Evolutionary conservation across 2,329 filamentous ascomycete genomes (phyloP).

Genomic region (Zasmidium citrigriseum): DNA sequence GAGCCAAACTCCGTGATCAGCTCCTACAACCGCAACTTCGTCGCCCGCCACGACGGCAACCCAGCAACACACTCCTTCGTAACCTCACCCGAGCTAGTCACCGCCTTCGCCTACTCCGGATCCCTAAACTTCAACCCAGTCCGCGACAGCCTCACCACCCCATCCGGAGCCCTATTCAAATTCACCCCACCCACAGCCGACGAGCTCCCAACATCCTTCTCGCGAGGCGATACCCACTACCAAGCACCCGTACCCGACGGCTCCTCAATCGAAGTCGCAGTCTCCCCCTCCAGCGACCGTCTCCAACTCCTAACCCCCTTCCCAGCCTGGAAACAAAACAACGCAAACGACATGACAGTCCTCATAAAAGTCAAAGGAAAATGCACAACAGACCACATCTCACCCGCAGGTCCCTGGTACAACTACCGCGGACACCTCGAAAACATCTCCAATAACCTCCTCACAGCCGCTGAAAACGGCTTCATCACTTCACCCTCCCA

Average conservation of each 20-base stretch:
- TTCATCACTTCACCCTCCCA: slow-evolving; percentile 95
- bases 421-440: slow-evolving; percentile 99
- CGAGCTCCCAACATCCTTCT: slow-evolving; percentile 83
- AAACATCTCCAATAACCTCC: slow-evolving; percentile 99
- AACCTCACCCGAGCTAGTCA: slow-evolving; percentile 84
- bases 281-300: slow-evolving; percentile 87
- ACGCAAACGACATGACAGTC: slow-evolving; percentile 79
- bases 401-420: slow-evolving; percentile 87
- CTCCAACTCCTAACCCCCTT: slow-evolving; percentile 95
- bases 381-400: slow-evolving; percentile 24
- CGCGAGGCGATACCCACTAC: slow-evolving; percentile 74
- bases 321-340: slow-evolving; percentile 79
- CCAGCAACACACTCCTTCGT: slow-evolving; percentile 93
- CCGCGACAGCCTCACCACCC: slow-evolving; percentile 87
- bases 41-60: slow-evolving; percentile 94
- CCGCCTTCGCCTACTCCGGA: slow-evolving; percentile 81
- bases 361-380: slow-evolving; percentile 96
- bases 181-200: slow-evolving; percentile 77
- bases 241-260: slow-evolving; percentile 89
- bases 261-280: slow-evolving; percentile 69
- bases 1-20: slow-evolving; percentile 95
- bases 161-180: slow-evolving; percentile 94
- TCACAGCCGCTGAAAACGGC: slow-evolving; percentile 94
- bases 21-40: slow-evolving; percentile 99
- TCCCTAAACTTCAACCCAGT: slow-evolving; percentile 91